Conservation (phyloP, 2,329 filamentous ascomycete genomes). For the Fusarium foetens region DNA sequence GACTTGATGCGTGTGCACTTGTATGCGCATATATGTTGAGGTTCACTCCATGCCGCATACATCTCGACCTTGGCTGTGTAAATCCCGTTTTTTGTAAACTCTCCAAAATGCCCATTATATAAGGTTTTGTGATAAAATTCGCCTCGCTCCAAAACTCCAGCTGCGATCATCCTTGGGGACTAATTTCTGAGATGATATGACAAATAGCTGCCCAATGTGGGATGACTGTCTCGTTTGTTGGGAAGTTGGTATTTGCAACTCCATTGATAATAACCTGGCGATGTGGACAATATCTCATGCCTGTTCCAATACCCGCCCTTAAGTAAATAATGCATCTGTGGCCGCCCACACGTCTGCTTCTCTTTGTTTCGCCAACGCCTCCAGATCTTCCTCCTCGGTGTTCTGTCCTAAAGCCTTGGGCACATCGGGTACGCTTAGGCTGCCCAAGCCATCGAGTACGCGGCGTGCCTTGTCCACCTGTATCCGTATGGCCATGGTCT, state of each 20-base stretch:
- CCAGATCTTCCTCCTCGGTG: constrained; percentile 33
- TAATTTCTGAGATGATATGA: not conserved
- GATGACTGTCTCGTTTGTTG: not conserved
- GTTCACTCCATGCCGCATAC: not conserved
- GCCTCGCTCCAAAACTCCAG: not conserved
- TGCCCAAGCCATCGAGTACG: constrained; percentile 75
- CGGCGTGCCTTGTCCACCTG: constrained; percentile 78
- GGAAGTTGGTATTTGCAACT: not conserved
- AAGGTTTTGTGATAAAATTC: not conserved
- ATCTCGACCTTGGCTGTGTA: not conserved
- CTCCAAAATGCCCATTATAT: not conserved
- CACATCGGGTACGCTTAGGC: constrained; percentile 53
- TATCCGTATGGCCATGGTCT: constrained; percentile 75
- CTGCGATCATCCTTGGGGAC: not conserved
- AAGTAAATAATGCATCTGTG: constrained; percentile 55
- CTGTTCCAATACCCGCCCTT: not conserved
- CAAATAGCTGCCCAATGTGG: not conserved
- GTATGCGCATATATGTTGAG: not conserved
- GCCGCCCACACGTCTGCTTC: constrained; percentile 55
- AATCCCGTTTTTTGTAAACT: not conserved
- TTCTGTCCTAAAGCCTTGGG: constrained; percentile 27
- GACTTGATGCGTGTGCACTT: not conserved
- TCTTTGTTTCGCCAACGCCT: constrained; percentile 35
- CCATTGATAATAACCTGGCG: not conserved
- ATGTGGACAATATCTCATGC: not conserved